These are phyloP conservation scores for Malus sieversii DNA, from an alignment of 306 rosid species.

Conservation along the genomic window DNA sequence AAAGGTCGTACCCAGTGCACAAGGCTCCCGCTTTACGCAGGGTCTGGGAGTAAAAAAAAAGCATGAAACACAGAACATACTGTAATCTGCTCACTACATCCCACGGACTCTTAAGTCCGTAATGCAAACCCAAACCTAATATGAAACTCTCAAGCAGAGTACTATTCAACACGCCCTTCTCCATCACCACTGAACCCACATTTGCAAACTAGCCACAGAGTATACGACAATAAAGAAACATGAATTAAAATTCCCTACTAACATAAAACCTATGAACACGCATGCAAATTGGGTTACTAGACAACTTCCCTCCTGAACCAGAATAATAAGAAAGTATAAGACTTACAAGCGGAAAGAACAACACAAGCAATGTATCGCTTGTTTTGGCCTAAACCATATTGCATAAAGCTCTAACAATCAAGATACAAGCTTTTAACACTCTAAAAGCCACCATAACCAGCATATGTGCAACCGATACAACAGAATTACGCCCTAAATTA, in stretches of 20 bases:
- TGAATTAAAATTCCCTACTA: neutral
- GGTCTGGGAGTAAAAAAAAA: too few species aligned
- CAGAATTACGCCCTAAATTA: neutral
- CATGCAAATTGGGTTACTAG: neutral
- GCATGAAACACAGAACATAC: neutral
- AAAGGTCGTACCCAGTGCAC: too few species aligned
- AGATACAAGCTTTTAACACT: neutral
- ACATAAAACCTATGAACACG: neutral
- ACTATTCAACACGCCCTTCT: neutral
- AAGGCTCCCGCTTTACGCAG: too few species aligned
- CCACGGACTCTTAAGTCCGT: neutral
- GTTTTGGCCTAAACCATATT: neutral
- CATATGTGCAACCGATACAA: neutral
- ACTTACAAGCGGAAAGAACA: neutral
- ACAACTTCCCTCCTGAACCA: neutral
- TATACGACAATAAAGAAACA: neutral
- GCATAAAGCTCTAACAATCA: neutral
- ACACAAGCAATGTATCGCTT: neutral
- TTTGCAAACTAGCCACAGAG: neutral
- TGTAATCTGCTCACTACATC: neutral
- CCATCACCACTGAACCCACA: neutral
- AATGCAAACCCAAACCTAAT: neutral
- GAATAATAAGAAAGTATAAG: neutral
- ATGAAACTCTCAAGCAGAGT: neutral
- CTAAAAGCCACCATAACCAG: neutral